A percentile compares a stretch with the other conserved stretches of the same genome.
phyloP scores from a whole-genome alignment of 2,329 filamentous ascomycete species.

The Diaporthe citri region DNA sequence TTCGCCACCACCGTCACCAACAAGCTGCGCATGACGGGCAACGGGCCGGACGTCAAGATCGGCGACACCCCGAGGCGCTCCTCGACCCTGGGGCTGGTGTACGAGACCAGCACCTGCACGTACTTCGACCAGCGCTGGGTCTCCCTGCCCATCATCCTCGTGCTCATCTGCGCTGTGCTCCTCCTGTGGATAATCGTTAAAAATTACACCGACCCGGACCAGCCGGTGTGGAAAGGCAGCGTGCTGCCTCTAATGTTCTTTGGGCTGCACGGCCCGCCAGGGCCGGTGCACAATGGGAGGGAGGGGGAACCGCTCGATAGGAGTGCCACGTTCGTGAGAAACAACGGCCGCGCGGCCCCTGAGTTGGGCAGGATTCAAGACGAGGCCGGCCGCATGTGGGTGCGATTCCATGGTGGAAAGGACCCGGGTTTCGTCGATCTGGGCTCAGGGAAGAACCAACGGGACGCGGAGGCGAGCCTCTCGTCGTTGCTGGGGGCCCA shows the following conservation, averaged over 20 bases:
- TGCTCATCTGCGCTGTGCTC: conserved; percentile 37
- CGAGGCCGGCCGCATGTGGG: conserved; percentile 38
- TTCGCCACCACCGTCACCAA: conserved; percentile 38
- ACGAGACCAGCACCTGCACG: conserved; percentile 39
- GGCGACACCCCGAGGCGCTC: background rate
- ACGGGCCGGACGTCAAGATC: conserved; percentile 16
- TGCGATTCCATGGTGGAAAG: conserved; percentile 37
- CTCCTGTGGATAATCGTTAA: conserved; percentile 38
- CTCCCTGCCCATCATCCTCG: conserved; percentile 36
- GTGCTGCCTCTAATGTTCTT: conserved; percentile 40
- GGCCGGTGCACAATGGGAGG: background rate
- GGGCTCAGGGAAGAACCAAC: background rate
- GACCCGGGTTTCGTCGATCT: conserved; percentile 34
- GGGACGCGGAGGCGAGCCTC: conserved; percentile 14
- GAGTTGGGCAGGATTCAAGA: conserved; percentile 35
- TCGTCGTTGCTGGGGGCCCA: background rate
- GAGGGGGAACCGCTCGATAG: background rate
- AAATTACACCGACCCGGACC: conserved; percentile 41
- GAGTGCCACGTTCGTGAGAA: conserved; percentile 9
- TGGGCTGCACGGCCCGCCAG: conserved; percentile 33
- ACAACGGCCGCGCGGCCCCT: conserved; percentile 33
- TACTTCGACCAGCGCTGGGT: conserved; percentile 40
- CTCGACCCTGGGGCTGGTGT: conserved; percentile 33
- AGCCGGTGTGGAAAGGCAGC: conserved; percentile 41
- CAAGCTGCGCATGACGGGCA: conserved; percentile 38